phyloP scores from a whole-genome alignment of 768 basidiomycete species.

The Boletus vinaceobasis region DNA sequence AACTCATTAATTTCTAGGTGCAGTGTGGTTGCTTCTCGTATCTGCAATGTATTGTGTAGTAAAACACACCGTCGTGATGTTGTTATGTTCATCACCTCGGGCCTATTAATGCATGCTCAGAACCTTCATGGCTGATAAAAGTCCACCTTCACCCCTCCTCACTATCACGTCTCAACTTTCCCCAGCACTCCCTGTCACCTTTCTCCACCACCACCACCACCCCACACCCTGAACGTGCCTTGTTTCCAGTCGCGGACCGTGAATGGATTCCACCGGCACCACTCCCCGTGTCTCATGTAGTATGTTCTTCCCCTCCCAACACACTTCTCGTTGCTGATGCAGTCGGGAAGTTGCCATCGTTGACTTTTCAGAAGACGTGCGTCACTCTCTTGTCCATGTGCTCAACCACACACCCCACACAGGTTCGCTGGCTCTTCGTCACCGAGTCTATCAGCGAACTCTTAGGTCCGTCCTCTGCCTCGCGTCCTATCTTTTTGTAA shows the following conservation, averaged over 20 bases:
- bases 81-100: conserved; percentile 9
- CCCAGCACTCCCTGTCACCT: not conserved
- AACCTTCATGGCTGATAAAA: conserved; percentile 15
- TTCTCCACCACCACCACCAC: not conserved
- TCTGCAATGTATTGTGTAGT: not conserved
- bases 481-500: not conserved
- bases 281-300: conserved; percentile 78
- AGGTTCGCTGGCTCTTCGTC: conserved; percentile 68
- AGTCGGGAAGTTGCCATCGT: conserved; percentile 63
- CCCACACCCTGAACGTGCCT: not conserved
- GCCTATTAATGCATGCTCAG: conserved; percentile 11
- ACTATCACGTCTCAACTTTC: not conserved
- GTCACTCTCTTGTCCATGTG: conserved; percentile 5
- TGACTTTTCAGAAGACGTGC: conserved; percentile 73
- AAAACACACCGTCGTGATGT: conserved; percentile 13
- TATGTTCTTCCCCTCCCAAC: conserved; percentile 37
- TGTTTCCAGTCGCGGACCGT: not conserved
- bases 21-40: not conserved
- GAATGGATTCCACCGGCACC: conserved; percentile 36
- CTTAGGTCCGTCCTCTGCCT: conserved; percentile 41
- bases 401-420: conserved; percentile 1
- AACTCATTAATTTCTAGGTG: not conserved
- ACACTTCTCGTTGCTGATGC: conserved; percentile 5
- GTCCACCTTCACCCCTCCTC: not conserved
- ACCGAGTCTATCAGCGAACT: conserved; percentile 65